phyloP scores from a whole-genome alignment of 441 rosid genomes.

The Erodium texanum region DNA sequence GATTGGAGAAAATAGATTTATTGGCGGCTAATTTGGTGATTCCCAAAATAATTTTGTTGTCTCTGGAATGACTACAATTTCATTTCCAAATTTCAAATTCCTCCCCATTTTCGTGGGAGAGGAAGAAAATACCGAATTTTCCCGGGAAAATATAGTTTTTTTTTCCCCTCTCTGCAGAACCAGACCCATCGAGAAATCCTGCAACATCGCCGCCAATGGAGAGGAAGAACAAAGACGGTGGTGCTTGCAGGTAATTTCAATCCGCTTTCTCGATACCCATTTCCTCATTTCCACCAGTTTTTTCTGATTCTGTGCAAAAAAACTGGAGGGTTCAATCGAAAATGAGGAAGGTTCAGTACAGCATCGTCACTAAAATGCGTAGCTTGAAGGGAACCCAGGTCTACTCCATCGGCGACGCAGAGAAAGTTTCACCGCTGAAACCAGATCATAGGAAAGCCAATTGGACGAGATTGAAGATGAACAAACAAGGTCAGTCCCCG shows the following conservation, averaged over 20 bases:
- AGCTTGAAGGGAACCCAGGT: constrained; percentile 70
- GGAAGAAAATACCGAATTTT: not conserved
- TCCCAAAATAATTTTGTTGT: not conserved
- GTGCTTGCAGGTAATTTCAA: not conserved
- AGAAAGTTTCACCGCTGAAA: not conserved
- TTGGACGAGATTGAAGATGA: constrained; percentile 28
- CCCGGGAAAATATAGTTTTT: not conserved
- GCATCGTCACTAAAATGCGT: constrained; percentile 40
- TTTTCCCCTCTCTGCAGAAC: not conserved
- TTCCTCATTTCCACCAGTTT: too few species aligned
- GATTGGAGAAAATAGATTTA: not conserved
- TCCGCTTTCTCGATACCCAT: not conserved
- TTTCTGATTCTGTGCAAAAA: not conserved
- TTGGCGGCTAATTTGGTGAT: not conserved
- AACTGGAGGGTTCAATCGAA: not conserved
- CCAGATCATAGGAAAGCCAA: constrained; percentile 8
- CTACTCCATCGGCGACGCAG: constrained; percentile 32
- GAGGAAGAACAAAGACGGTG: not conserved
- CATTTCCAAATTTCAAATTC: not conserved
- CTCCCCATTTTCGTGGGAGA: not conserved
- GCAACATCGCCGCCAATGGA: not conserved
- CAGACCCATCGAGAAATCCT: not conserved
- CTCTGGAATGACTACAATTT: not conserved
- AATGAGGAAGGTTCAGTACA: constrained; percentile 20
- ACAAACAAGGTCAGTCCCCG: constrained; percentile 24